These are phyloP conservation scores for Dothistroma septosporum DNA, from an alignment of 2,329 filamentous ascomycete genomes.

Conservation along the genomic window DNA sequence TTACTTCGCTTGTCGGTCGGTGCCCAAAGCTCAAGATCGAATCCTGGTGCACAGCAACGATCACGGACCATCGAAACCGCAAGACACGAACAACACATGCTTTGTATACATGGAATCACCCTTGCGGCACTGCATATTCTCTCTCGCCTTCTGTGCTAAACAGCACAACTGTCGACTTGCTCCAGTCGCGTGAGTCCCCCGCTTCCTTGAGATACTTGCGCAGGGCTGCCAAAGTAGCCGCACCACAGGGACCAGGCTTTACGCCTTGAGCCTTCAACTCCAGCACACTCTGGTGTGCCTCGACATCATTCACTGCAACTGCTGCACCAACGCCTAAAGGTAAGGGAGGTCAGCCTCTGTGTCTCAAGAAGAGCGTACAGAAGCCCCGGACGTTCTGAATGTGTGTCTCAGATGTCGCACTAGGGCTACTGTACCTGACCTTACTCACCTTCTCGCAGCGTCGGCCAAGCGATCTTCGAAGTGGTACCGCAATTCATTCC, in stretches of 20 bases:
- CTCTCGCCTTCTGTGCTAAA: constrained; percentile 63
- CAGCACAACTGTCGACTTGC: constrained; percentile 58
- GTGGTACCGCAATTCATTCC: constrained; percentile 70
- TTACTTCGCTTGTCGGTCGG: background rate
- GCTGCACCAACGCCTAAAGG: constrained; percentile 61
- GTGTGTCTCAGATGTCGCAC: too few relatives aligned
- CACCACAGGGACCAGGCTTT: constrained; percentile 60
- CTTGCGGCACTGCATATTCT: constrained; percentile 42
- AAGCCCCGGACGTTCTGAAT: too few relatives aligned
- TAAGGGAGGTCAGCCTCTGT: too few relatives aligned
- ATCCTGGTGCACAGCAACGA: background rate
- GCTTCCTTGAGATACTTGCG: constrained; percentile 40
- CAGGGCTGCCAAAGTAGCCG: constrained; percentile 56
- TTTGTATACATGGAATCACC: background rate
- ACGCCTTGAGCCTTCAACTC: constrained; percentile 50
- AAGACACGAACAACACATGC: background rate
- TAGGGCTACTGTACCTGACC: too few relatives aligned
- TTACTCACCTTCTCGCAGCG: constrained; percentile 52
- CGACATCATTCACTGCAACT: constrained; percentile 57
- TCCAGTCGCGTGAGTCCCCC: constrained; percentile 30
- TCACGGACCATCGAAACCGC: background rate
- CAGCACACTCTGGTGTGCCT: constrained; percentile 57
- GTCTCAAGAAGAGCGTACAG: too few relatives aligned
- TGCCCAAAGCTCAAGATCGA: background rate
- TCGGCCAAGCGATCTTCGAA: constrained; percentile 61